Evolutionary conservation across 495 filamentous ascomycete species (phyloP).

Genomic region (Talaromyces stipitatus): DNA sequence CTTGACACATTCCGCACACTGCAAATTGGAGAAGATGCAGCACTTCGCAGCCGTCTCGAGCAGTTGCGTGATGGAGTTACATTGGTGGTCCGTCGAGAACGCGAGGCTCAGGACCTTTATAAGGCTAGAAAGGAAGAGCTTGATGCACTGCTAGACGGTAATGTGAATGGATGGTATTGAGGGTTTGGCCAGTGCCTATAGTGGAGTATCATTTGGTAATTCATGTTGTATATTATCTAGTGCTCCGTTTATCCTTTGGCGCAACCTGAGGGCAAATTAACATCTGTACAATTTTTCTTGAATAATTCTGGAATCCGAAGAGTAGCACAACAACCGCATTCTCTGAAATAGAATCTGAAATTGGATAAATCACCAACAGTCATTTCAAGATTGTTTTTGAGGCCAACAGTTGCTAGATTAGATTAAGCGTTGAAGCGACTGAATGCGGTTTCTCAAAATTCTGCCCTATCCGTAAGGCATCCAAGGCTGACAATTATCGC

Average conservation of each 20-base stretch:
- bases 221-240: conserved; percentile 5
- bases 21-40: conserved; percentile 69
- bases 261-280: not conserved
- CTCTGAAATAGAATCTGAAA: too few species aligned
- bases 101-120: conserved; percentile 86
- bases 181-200: not conserved
- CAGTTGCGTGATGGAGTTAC: conserved; percentile 72
- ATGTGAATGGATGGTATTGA: conserved; percentile 40
- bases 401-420: too few species aligned
- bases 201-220: not conserved
- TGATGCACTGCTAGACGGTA: conserved; percentile 44
- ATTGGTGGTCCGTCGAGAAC: conserved; percentile 74
- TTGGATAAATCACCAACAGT: too few species aligned
- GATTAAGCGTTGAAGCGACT: too few species aligned
- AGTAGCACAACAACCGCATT: too few species aligned
- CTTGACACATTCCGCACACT: conserved; percentile 70
- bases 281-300: not conserved
- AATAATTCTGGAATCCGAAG: not conserved
- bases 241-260: not conserved
- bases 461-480: not conserved
- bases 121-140: conserved; percentile 69
- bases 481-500: not conserved
- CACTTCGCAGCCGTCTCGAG: conserved; percentile 64
- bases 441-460: conserved; percentile 14
- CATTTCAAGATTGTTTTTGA: too few species aligned